These are phyloP conservation scores for Hemileia vastatrix DNA, from an alignment of 1,284 basidiomycete genomes.

Conservation along the genomic window DNA sequence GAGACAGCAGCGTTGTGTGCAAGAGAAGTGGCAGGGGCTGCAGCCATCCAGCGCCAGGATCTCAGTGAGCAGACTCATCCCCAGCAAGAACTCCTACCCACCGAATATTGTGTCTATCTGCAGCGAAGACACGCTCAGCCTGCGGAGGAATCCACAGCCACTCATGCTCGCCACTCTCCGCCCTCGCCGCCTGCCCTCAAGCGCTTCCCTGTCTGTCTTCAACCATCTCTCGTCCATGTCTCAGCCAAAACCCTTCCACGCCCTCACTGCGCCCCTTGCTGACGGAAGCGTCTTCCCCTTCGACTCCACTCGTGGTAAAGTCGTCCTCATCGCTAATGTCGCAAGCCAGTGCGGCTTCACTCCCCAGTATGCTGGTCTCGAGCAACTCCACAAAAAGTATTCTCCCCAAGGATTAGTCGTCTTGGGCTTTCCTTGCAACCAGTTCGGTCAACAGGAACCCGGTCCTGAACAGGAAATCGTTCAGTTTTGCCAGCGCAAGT, in stretches of 20 bases:
- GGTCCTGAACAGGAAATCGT: slow-evolving; percentile 12
- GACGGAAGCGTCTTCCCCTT: slow-evolving; percentile 5
- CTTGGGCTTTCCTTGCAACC: slow-evolving; percentile 18
- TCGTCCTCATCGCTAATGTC: slow-evolving; percentile 17
- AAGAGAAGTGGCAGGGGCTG: slow-evolving; percentile 71
- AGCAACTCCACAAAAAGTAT: slow-evolving; percentile 14
- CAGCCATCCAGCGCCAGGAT: too few relatives aligned
- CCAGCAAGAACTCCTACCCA: too few relatives aligned
- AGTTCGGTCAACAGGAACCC: slow-evolving; percentile 19
- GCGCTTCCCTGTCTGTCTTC: too few relatives aligned
- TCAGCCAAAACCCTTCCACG: too few relatives aligned
- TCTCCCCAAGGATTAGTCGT: slow-evolving; percentile 9
- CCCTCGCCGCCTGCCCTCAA: too few relatives aligned
- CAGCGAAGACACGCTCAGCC: too few relatives aligned
- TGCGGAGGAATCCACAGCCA: too few relatives aligned
- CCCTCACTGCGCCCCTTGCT: slow-evolving; percentile 1
- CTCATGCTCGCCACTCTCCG: too few relatives aligned
- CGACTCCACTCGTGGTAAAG: slow-evolving; percentile 4
- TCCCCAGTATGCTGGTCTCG: slow-evolving; percentile 14
- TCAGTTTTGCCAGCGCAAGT: slow-evolving; percentile 17
- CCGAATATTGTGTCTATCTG: too few relatives aligned
- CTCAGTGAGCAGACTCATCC: too few relatives aligned
- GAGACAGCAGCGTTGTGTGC: slow-evolving; percentile 66
- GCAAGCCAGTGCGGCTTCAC: slow-evolving; percentile 13
- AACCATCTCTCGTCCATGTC: too few relatives aligned